Evolutionary conservation across 768 basidiomycete species (phyloP).

Genomic region (Psilocybe cubensis): DNA sequence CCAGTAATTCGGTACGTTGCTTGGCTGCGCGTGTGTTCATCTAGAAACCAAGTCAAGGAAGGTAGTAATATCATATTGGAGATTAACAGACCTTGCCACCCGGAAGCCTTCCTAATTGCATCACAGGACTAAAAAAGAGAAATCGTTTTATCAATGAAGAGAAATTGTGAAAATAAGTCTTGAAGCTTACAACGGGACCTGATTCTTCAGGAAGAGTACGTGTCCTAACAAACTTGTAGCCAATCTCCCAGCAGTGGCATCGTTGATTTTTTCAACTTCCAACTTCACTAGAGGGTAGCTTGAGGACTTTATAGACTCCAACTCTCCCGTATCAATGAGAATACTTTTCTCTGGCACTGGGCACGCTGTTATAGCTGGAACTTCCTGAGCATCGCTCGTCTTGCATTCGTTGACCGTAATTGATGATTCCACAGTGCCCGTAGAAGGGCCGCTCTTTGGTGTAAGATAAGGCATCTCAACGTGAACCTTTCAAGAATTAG

Average conservation of each 20-base stretch:
- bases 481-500: not conserved
- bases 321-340: not conserved
- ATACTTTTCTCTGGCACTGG: not conserved
- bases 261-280: slow-evolving; percentile 54
- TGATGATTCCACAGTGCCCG: not conserved
- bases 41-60: slow-evolving; percentile 25
- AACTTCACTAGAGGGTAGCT: slow-evolving; percentile 44
- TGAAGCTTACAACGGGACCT: slow-evolving; percentile 72
- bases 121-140: slow-evolving; percentile 60
- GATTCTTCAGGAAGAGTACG: slow-evolving; percentile 77
- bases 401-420: not conserved
- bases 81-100: slow-evolving; percentile 39
- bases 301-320: slow-evolving; percentile 5
- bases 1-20: slow-evolving; percentile 62
- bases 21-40: slow-evolving; percentile 54
- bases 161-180: not conserved
- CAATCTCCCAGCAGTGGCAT: slow-evolving; percentile 64
- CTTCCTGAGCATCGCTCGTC: not conserved
- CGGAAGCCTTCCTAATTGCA: slow-evolving; percentile 64
- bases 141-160: not conserved
- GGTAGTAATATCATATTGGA: not conserved
- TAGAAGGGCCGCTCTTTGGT: not conserved
- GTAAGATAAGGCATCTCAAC: not conserved
- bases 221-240: slow-evolving; percentile 68
- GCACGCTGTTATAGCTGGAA: not conserved